Evolutionary conservation across 441 rosid genomes (phyloP).

Genomic region (Aleurites moluccanus): DNA sequence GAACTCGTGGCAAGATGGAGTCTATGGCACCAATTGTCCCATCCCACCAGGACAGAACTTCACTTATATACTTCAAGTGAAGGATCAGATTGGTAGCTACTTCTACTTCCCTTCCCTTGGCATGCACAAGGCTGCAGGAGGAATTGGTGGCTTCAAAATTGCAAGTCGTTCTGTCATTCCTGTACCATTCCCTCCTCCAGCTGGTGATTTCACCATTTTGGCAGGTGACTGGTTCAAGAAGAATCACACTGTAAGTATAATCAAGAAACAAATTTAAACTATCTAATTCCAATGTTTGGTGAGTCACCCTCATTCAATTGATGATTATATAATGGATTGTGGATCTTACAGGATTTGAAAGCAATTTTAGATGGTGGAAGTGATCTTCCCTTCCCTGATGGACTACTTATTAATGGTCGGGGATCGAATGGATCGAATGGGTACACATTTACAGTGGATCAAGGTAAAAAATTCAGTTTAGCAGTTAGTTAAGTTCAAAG

Average conservation of each 20-base stretch:
- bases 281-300: background rate
- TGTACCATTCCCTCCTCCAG: slow-evolving; percentile 64
- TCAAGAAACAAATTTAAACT: background rate
- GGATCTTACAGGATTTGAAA: slow-evolving; percentile 47
- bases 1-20: slow-evolving; percentile 85
- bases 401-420: slow-evolving; percentile 84
- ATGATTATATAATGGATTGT: background rate
- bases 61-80: slow-evolving; percentile 70
- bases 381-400: slow-evolving; percentile 71
- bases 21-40: slow-evolving; percentile 77
- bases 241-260: slow-evolving; percentile 61
- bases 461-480: slow-evolving; percentile 41
- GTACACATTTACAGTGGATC: slow-evolving; percentile 61
- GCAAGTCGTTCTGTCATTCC: slow-evolving; percentile 65
- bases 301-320: background rate
- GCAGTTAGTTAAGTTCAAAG: background rate
- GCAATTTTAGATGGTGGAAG: slow-evolving; percentile 60
- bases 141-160: slow-evolving; percentile 63
- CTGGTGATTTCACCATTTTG: slow-evolving; percentile 60
- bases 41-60: slow-evolving; percentile 74
- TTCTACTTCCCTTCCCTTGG: slow-evolving; percentile 76
- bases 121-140: slow-evolving; percentile 85
- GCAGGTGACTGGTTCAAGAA: slow-evolving; percentile 77
- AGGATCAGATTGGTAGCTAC: slow-evolving; percentile 82
- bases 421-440: slow-evolving; percentile 73